phyloP scores from a whole-genome alignment of 495 filamentous ascomycete species.

The Alectoria sarmentosa region DNA sequence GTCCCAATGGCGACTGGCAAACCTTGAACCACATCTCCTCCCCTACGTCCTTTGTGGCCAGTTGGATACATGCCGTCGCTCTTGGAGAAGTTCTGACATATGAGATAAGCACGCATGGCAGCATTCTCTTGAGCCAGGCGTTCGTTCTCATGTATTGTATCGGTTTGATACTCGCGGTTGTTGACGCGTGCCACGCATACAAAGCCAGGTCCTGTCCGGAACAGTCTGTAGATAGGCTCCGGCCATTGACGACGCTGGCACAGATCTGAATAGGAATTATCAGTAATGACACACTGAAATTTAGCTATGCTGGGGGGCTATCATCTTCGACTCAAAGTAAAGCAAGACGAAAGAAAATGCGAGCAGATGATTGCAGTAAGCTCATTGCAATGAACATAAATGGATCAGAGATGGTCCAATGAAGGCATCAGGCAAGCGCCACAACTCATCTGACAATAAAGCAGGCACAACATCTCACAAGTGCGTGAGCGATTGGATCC shows the following conservation, averaged over 20 bases:
- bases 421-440: not conserved
- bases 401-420: not conserved
- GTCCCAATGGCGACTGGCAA: slow-evolving; percentile 68
- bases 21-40: slow-evolving; percentile 72
- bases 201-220: slow-evolving; percentile 59
- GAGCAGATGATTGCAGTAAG: not conserved
- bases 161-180: slow-evolving; percentile 91
- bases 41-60: slow-evolving; percentile 51
- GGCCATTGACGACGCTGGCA: slow-evolving; percentile 94
- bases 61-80: slow-evolving; percentile 88
- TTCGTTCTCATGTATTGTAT: slow-evolving; percentile 73
- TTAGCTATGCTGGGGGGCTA: not conserved
- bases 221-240: slow-evolving; percentile 84
- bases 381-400: not conserved
- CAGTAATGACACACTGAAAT: not conserved
- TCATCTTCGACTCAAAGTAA: not conserved
- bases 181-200: slow-evolving; percentile 92
- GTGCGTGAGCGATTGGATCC: not conserved
- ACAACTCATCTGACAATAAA: not conserved
- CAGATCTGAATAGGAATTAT: slow-evolving; percentile 65
- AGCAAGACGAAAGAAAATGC: not conserved
- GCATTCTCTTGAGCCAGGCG: slow-evolving; percentile 86
- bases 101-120: slow-evolving; percentile 94
- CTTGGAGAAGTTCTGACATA: slow-evolving; percentile 97
- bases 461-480: not conserved